Evolutionary conservation across 805 yeast genomes (phyloP).

Genomic region (Lachancea fermentati): DNA sequence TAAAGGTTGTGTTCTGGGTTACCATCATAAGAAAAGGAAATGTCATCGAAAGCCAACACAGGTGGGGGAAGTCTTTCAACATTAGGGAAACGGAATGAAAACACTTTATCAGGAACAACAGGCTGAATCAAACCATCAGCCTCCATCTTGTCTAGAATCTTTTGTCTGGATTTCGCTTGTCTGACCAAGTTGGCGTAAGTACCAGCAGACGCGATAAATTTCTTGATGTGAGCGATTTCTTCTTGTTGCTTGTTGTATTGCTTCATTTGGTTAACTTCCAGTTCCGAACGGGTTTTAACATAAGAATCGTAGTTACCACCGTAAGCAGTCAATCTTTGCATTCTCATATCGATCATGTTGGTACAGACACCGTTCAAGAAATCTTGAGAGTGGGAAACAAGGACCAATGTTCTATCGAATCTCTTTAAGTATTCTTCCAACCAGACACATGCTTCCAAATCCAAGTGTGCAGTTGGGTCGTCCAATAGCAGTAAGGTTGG

Average conservation of each 20-base stretch:
- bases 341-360: constrained; percentile 96
- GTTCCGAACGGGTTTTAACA: constrained; percentile 87
- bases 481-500: constrained; percentile 92
- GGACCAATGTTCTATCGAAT: constrained; percentile 87
- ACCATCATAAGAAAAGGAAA: constrained; percentile 86
- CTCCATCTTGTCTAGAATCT: constrained; percentile 99
- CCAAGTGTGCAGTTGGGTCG: constrained; percentile 99
- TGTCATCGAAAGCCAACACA: constrained; percentile 92
- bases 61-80: constrained; percentile 99
- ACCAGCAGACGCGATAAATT: constrained; percentile 99
- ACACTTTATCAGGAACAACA: constrained; percentile 88
- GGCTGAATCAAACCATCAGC: constrained; percentile 96
- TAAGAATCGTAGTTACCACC: constrained; percentile 99
- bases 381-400: constrained; percentile 98
- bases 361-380: constrained; percentile 98
- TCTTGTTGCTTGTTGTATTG: constrained; percentile 97
- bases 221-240: constrained; percentile 96
- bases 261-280: constrained; percentile 97
- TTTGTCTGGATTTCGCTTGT: constrained; percentile 99
- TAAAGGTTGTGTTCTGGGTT: constrained; percentile 80
- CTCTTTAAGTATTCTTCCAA: constrained; percentile 94
- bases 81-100: constrained; percentile 88
- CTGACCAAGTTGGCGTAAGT: constrained; percentile 97
- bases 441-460: constrained; percentile 99
- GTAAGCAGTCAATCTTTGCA: constrained; percentile 63